Evolutionary conservation across 1,284 basidiomycete species (phyloP).

Genomic region (Dichomitus squalens): DNA sequence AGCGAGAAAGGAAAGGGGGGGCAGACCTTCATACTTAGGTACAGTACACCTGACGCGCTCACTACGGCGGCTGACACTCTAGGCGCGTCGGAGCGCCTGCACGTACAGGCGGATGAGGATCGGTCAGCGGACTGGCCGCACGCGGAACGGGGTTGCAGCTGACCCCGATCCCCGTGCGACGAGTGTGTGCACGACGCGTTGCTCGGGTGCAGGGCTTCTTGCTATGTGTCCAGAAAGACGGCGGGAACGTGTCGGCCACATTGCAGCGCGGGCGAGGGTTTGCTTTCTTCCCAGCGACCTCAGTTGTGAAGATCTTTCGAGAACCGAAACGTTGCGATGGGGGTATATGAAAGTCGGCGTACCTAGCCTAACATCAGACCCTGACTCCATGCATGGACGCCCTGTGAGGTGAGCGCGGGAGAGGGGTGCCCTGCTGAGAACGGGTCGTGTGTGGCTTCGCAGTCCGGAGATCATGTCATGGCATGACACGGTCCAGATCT

Average conservation of each 20-base stretch:
- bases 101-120: constrained; percentile 10
- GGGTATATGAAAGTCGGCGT: background rate
- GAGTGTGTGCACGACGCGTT: background rate
- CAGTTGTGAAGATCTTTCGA: background rate
- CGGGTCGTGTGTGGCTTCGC: too few relatives aligned
- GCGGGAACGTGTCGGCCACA: background rate
- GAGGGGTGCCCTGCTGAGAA: background rate
- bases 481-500: background rate
- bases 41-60: too few relatives aligned
- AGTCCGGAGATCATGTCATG: background rate
- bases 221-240: background rate
- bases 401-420: background rate
- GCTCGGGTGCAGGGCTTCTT: background rate
- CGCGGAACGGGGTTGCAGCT: background rate
- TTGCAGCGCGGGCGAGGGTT: background rate
- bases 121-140: constrained; percentile 21
- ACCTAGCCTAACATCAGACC: background rate
- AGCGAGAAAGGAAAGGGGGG: constrained; percentile 1
- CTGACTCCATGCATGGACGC: background rate
- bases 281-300: background rate
- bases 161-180: background rate
- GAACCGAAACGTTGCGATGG: background rate
- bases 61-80: too few relatives aligned
- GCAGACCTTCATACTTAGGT: too few relatives aligned
- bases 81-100: constrained; percentile 24